phyloP scores from a whole-genome alignment of 73 alveolate genomes.

The Stentor coeruleus region DNA sequence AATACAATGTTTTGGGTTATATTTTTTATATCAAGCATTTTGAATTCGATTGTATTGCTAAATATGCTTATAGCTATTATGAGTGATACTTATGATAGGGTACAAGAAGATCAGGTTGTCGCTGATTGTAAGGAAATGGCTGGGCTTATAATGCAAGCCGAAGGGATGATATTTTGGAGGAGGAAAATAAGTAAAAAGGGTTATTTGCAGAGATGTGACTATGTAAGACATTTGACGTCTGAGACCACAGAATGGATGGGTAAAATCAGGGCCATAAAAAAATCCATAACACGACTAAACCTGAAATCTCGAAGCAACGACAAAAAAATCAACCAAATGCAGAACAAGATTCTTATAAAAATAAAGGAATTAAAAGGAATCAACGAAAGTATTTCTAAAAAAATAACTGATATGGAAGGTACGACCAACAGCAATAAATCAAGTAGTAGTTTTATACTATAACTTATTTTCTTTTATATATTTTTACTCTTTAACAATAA shows the following conservation, averaged over 20 bases:
- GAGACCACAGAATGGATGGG: neutral
- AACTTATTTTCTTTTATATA: no score
- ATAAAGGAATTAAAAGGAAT: neutral
- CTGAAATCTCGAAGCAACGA: neutral
- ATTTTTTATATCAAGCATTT: neutral
- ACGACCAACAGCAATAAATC: neutral
- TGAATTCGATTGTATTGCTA: neutral
- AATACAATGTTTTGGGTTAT: neutral
- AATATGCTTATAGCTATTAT: slow-evolving; percentile 10
- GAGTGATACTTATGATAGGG: slow-evolving; percentile 23
- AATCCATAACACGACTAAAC: neutral
- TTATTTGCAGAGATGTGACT: slow-evolving; percentile 4
- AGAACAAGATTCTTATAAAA: neutral
- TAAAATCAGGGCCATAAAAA: neutral
- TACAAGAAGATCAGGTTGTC: neutral
- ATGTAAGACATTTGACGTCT: neutral
- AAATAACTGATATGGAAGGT: neutral
- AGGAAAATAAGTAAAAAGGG: neutral
- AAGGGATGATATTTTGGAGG: slow-evolving; percentile 10
- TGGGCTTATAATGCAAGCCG: slow-evolving; percentile 2
- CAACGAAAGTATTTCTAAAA: neutral
- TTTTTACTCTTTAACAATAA: no score
- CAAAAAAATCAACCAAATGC: neutral
- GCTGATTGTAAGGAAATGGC: slow-evolving; percentile 11
- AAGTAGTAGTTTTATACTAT: neutral